Conservation (phyloP, 108 stramenopile species). For the Pseudonitzschia multistriata region DNA sequence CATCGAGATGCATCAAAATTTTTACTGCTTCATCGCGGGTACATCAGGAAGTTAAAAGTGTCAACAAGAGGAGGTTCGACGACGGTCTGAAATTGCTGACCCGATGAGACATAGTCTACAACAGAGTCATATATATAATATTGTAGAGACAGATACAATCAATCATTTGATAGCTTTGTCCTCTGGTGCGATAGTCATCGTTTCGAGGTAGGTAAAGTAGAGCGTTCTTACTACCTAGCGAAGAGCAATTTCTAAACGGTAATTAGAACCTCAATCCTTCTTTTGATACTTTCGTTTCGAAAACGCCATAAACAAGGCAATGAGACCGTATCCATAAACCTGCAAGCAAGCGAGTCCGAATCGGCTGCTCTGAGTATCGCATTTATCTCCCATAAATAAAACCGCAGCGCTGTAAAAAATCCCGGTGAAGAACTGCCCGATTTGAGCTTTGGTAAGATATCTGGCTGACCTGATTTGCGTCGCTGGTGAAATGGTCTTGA, state of each 20-base stretch:
- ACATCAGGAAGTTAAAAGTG: too few species aligned
- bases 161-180: too few species aligned
- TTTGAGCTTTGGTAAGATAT: slow-evolving; percentile 52
- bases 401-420: slow-evolving; percentile 32
- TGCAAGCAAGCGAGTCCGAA: slow-evolving; percentile 40
- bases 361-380: slow-evolving; percentile 31
- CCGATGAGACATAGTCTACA: too few species aligned
- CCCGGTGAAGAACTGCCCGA: slow-evolving; percentile 57
- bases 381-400: slow-evolving; percentile 38
- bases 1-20: too few species aligned
- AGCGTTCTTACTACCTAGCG: too few species aligned
- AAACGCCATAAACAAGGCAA: slow-evolving; percentile 52
- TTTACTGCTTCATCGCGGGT: too few species aligned
- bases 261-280: slow-evolving; percentile 5
- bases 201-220: not conserved
- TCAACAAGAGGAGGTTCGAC: too few species aligned
- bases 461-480: slow-evolving; percentile 44
- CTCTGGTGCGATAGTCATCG: too few species aligned
- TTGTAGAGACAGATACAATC: too few species aligned
- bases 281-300: slow-evolving; percentile 54
- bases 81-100: too few species aligned
- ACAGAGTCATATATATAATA: too few species aligned
- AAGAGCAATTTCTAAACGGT: too few species aligned
- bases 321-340: slow-evolving; percentile 50
- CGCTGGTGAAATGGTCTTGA: slow-evolving; percentile 49